A percentile compares a stretch with the other conserved stretches of the same genome.
Evolutionary conservation across 331 rosid genomes (phyloP).

Genomic region (Quercus phellos): DNA sequence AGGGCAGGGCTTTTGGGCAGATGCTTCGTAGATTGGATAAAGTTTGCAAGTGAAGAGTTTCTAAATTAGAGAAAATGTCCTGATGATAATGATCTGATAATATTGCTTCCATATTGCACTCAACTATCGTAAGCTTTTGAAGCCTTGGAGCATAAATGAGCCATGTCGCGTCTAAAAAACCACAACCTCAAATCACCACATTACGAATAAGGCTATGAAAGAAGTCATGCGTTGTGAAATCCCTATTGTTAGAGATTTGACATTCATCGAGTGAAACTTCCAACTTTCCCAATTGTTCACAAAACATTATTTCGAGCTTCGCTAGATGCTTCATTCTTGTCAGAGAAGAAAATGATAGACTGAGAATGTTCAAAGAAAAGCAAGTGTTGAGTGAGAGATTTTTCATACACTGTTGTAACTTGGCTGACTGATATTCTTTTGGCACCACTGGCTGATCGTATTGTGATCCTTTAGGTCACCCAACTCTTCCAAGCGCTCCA

Average conservation of each 20-base stretch:
- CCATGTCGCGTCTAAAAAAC: constrained; percentile 10
- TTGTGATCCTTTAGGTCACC: background rate
- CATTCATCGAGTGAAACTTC: no score
- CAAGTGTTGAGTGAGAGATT: fast-evolving
- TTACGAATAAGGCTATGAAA: background rate
- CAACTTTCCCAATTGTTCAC: background rate
- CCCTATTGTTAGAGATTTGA: background rate
- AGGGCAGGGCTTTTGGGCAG: background rate
- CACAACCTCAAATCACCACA: fast-evolving
- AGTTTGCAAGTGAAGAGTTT: fast-evolving
- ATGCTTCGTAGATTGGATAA: background rate
- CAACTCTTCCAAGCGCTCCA: constrained; percentile 1
- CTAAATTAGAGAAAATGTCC: constrained; percentile 2
- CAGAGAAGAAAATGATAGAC: background rate
- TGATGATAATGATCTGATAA: background rate
- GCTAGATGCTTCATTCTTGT: background rate
- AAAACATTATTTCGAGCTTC: background rate
- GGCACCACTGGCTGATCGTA: background rate
- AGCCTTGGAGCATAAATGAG: constrained; percentile 1
- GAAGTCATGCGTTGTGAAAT: no score
- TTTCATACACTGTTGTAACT: background rate
- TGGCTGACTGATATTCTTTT: background rate
- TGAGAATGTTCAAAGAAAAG: background rate
- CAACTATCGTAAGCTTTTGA: fast-evolving
- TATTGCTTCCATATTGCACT: background rate